These are phyloP conservation scores for Trichoderma simmonsii DNA, from an alignment of 2,329 filamentous ascomycete genomes.

Conservation along the genomic window DNA sequence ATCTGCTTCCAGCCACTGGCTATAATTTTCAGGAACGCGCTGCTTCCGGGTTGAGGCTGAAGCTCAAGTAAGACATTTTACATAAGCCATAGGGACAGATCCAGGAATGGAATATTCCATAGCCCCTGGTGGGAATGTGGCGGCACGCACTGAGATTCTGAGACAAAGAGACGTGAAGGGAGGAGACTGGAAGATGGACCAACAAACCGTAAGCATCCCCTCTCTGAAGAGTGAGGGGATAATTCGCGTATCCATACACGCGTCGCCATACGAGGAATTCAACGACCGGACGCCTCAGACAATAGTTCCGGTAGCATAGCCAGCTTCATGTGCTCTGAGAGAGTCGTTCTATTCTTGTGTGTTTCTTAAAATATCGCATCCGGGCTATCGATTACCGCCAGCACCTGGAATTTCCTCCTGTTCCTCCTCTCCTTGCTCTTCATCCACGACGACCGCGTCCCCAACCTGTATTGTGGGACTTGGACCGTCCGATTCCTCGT, in stretches of 20 bases:
- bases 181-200: not conserved
- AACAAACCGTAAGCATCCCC: not conserved
- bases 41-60: not conserved
- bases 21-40: not conserved
- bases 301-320: not conserved
- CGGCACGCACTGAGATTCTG: not conserved
- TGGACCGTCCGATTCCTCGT: constrained; percentile 23
- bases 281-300: not conserved
- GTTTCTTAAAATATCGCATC: not conserved
- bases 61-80: constrained; percentile 5
- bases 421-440: not conserved
- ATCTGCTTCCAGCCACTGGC: not conserved
- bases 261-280: not conserved
- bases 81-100: not conserved
- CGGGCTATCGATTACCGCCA: not conserved
- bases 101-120: constrained; percentile 4
- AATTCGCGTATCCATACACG: not conserved
- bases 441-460: constrained; percentile 36
- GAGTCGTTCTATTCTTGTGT: not conserved
- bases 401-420: not conserved
- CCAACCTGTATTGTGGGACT: constrained; percentile 48
- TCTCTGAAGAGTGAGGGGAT: not conserved
- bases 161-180: not conserved
- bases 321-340: not conserved
- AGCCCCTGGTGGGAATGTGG: not conserved